A percentile compares a stretch with the other conserved stretches of the same genome.
These are phyloP conservation scores for Russula vinacea DNA, from an alignment of 768 basidiomycete genomes.

Conservation along the genomic window DNA sequence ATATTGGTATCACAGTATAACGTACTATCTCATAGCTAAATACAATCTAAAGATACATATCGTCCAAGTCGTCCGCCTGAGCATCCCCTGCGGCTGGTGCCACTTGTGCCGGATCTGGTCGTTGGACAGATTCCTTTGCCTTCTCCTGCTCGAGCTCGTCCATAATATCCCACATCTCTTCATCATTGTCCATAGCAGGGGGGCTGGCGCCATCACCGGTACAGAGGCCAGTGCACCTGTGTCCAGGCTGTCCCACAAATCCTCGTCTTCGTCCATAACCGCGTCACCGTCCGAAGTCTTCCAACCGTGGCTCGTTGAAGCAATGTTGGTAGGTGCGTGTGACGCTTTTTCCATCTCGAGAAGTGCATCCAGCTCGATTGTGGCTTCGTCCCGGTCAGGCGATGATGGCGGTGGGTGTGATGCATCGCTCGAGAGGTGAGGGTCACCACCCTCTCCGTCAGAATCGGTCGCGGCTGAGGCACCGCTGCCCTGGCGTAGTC, in stretches of 20 bases:
- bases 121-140: background rate
- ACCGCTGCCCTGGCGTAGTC: background rate
- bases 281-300: slow-evolving; percentile 14
- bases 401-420: slow-evolving; percentile 25
- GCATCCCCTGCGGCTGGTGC: slow-evolving; percentile 4
- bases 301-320: slow-evolving; percentile 12
- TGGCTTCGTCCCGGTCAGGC: slow-evolving; percentile 17
- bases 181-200: slow-evolving; percentile 44
- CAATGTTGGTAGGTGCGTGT: slow-evolving; percentile 12
- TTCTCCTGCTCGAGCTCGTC: slow-evolving; percentile 48
- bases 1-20: background rate
- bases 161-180: slow-evolving; percentile 72
- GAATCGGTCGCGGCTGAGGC: slow-evolving; percentile 16
- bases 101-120: slow-evolving; percentile 5
- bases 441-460: slow-evolving; percentile 18
- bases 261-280: slow-evolving; percentile 39
- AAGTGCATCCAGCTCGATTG: slow-evolving; percentile 25
- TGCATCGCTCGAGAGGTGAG: slow-evolving; percentile 7
- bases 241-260: slow-evolving; percentile 39
- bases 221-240: slow-evolving; percentile 13
- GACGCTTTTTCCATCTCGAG: slow-evolving; percentile 28
- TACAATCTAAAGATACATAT: slow-evolving; percentile 50
- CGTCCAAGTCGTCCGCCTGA: slow-evolving; percentile 47
- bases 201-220: slow-evolving; percentile 8
- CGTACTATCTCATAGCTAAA: background rate